Evolutionary conservation across 768 basidiomycete genomes (phyloP).

Genomic region (Boletus sp.): DNA sequence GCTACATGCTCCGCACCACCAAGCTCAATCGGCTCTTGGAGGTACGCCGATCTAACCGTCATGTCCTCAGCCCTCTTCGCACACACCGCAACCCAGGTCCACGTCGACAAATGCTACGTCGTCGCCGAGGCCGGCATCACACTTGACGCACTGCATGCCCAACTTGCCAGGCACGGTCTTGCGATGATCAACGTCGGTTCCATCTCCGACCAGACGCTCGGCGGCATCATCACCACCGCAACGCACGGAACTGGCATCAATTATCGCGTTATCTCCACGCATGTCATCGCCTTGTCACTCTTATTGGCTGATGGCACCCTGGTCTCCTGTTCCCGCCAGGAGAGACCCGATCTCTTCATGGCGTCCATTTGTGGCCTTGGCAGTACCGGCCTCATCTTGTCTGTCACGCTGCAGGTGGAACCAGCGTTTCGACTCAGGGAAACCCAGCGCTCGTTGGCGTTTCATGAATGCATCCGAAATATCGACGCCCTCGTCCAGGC

Average conservation of each 20-base stretch:
- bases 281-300: conserved; percentile 71
- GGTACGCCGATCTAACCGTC: conserved; percentile 46
- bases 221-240: conserved; percentile 88
- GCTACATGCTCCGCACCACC: conserved; percentile 80
- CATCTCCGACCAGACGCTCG: conserved; percentile 94
- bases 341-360: conserved; percentile 73
- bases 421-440: conserved; percentile 80
- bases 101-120: conserved; percentile 62
- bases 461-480: conserved; percentile 57
- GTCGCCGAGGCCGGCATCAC: conserved; percentile 77
- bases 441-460: conserved; percentile 54
- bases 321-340: conserved; percentile 60
- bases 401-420: conserved; percentile 75
- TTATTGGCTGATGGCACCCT: conserved; percentile 73
- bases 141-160: conserved; percentile 67
- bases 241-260: conserved; percentile 88
- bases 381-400: conserved; percentile 82
- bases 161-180: conserved; percentile 61
- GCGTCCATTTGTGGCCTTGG: conserved; percentile 92
- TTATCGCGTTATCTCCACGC: conserved; percentile 78
- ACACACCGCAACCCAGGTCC: conserved; percentile 47
- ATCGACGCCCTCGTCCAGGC: conserved; percentile 54
- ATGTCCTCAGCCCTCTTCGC: too few relatives aligned
- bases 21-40: conserved; percentile 69
- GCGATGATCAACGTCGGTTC: conserved; percentile 93